phyloP scores from a whole-genome alignment of 225 moss, liverwort and hornwort genomes.

The Sphagnum contortum region DNA sequence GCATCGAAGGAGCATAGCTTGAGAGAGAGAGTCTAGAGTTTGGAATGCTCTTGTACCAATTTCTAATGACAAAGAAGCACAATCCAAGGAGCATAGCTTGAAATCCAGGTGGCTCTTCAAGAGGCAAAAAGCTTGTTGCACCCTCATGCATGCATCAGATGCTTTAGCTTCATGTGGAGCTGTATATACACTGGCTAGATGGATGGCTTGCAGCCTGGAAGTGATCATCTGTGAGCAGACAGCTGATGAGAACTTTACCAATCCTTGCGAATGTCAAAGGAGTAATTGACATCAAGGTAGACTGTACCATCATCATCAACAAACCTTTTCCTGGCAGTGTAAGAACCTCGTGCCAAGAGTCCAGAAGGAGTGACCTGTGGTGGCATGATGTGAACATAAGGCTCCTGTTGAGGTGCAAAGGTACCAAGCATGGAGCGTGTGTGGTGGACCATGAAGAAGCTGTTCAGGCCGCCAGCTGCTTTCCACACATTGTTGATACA shows the following conservation, averaged over 20 bases:
- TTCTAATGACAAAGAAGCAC: too few relatives aligned
- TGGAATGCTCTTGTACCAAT: too few relatives aligned
- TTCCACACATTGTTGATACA: conserved; percentile 95
- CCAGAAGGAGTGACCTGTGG: conserved; percentile 94
- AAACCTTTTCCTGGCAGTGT: conserved; percentile 48
- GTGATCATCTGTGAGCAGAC: too few relatives aligned
- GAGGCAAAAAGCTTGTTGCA: too few relatives aligned
- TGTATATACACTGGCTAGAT: too few relatives aligned
- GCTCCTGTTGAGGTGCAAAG: conserved; percentile 72
- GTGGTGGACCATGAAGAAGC: conserved; percentile 64
- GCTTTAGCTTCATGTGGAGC: too few relatives aligned
- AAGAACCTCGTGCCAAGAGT: conserved; percentile 69
- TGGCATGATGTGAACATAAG: conserved; percentile 61
- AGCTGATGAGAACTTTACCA: conserved; percentile 15
- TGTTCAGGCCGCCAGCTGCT: conserved; percentile 12
- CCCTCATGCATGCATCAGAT: too few relatives aligned
- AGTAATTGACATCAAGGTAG: conserved; percentile 73
- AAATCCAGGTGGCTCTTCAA: too few relatives aligned
- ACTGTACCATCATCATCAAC: conserved; percentile 78
- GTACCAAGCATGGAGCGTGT: conserved; percentile 88
- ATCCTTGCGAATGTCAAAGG: conserved; percentile 83
- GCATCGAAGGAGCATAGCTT: too few relatives aligned
- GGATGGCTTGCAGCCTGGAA: too few relatives aligned
- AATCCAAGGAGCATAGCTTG: too few relatives aligned
- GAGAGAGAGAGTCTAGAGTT: too few relatives aligned